Percentiles rank a stretch among this genome's conserved stretches.
Conservation (phyloP, 202 grass and related monocot genomes). For the Dendrocalamus latiflorus region DNA sequence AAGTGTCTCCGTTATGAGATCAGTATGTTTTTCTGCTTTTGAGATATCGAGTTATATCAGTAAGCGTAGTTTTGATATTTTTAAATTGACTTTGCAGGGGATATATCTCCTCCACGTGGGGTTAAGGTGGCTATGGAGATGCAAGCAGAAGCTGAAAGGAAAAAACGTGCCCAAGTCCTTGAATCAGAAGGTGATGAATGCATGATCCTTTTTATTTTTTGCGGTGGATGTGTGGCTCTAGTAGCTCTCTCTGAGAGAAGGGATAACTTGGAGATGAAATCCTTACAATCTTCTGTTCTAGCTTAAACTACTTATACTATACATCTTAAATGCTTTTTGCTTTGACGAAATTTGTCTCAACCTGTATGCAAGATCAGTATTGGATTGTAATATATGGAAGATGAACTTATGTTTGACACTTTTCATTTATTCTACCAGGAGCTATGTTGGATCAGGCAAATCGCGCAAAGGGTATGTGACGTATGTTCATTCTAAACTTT, state of each 20-base stretch:
- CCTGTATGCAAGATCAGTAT: neutral
- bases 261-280: neutral
- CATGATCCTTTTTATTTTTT: neutral
- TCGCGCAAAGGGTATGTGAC: constrained; percentile 74
- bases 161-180: constrained; percentile 85
- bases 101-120: constrained; percentile 77
- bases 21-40: constrained; percentile 36
- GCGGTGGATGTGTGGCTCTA: too few relatives aligned
- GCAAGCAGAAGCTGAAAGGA: constrained; percentile 96
- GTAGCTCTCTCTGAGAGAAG: neutral
- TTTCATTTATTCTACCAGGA: constrained; percentile 28
- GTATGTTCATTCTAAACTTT: neutral
- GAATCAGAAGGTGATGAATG: constrained; percentile 75
- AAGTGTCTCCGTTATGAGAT: constrained; percentile 94
- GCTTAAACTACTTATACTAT: neutral
- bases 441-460: constrained; percentile 87
- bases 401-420: constrained; percentile 1
- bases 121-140: constrained; percentile 90
- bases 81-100: constrained; percentile 39
- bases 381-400: neutral
- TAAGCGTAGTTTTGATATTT: neutral
- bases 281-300: neutral
- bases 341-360: constrained; percentile 15
- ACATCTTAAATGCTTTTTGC: neutral
- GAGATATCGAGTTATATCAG: neutral